Conservation (phyloP, 148 eudicot genomes). For the Amaranthus hypochondriacus region DNA sequence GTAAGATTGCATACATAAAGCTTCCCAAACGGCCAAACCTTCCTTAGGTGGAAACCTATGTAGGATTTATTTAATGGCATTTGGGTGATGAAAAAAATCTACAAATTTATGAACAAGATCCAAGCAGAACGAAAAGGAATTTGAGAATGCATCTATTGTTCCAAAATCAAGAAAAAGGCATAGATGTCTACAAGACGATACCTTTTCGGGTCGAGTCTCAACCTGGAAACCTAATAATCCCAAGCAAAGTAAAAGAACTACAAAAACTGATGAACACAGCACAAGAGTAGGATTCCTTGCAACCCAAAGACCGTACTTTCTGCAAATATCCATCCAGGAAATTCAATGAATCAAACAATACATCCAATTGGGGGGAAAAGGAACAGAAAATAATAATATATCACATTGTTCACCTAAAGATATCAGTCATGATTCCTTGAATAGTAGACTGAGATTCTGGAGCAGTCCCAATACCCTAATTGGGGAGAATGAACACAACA, state of each 20-base stretch:
- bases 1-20: too few relatives aligned
- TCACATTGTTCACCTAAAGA: constrained; percentile 43
- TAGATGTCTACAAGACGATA: constrained; percentile 14
- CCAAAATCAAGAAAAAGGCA: not conserved
- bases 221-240: constrained; percentile 60
- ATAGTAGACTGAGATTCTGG: constrained; percentile 31
- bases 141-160: not conserved
- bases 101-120: too few relatives aligned
- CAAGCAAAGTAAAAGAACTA: constrained; percentile 56
- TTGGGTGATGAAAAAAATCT: too few relatives aligned
- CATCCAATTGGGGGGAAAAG: not conserved
- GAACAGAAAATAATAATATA: not conserved
- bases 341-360: not conserved
- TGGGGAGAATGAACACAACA: not conserved
- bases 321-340: constrained; percentile 24
- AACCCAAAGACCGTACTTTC: constrained; percentile 72
- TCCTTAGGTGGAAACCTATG: too few relatives aligned
- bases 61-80: too few relatives aligned
- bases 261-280: constrained; percentile 48
- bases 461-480: constrained; percentile 22
- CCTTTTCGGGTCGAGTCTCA: constrained; percentile 77
- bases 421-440: constrained; percentile 51
- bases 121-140: too few relatives aligned
- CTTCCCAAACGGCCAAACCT: too few relatives aligned
- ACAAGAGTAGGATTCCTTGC: constrained; percentile 60